Conservation (phyloP, 768 basidiomycete species). For the Lyophyllum shimeji region DNA sequence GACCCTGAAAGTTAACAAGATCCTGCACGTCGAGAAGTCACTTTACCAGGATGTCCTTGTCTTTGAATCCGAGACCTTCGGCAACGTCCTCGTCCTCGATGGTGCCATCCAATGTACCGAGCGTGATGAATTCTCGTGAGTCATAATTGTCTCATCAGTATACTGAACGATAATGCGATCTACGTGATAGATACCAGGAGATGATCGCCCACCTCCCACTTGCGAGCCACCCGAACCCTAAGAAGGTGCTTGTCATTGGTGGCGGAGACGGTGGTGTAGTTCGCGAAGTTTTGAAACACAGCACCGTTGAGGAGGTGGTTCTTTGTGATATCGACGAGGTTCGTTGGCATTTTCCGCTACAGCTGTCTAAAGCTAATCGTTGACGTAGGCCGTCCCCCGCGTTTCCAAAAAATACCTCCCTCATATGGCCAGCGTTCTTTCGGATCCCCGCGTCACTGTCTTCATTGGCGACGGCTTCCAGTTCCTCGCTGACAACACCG, state of each 20-base stretch:
- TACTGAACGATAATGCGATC: neutral
- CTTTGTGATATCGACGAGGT: slow-evolving; percentile 98
- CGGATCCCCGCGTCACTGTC: slow-evolving; percentile 79
- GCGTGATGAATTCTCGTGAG: slow-evolving; percentile 97
- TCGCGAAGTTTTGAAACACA: slow-evolving; percentile 94
- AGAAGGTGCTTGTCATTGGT: slow-evolving; percentile 94
- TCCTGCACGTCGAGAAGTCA: slow-evolving; percentile 92
- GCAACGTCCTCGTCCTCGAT: slow-evolving; percentile 96
- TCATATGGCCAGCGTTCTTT: slow-evolving; percentile 86
- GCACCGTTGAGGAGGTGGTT: slow-evolving; percentile 85
- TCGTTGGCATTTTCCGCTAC: slow-evolving; percentile 1
- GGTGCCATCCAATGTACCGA: slow-evolving; percentile 97
- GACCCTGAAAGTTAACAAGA: slow-evolving; percentile 94
- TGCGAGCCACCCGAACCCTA: slow-evolving; percentile 93
- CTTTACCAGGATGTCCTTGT: slow-evolving; percentile 97
- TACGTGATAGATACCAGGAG: slow-evolving; percentile 84
- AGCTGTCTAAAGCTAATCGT: neutral
- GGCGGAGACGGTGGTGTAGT: slow-evolving; percentile 99
- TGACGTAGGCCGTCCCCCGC: slow-evolving; percentile 79
- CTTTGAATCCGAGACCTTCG: slow-evolving; percentile 93
- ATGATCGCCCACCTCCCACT: slow-evolving; percentile 99
- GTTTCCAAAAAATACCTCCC: slow-evolving; percentile 93
- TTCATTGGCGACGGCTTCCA: slow-evolving; percentile 96
- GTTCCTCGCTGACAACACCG: slow-evolving; percentile 86
- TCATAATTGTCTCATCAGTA: slow-evolving; percentile 16